phyloP scores from a whole-genome alignment of 23 red algal genomes.

The Gracilariopsis chorda region DNA sequence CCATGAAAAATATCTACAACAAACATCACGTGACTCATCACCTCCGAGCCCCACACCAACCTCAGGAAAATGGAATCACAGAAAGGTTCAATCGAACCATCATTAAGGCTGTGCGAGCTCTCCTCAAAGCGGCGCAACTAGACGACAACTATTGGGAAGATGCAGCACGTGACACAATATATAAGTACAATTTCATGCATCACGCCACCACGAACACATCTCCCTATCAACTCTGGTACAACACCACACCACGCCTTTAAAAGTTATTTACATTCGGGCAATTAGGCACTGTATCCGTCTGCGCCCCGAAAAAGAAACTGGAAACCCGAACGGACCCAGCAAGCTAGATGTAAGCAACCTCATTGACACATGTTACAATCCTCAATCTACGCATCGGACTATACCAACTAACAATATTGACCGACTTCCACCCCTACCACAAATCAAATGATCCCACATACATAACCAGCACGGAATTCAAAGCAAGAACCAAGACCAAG shows the following conservation, averaged over 20 bases:
- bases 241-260: background rate
- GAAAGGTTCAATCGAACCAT: constrained; percentile 32
- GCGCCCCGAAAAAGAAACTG: background rate
- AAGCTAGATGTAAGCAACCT: too few relatives aligned
- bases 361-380: too few relatives aligned
- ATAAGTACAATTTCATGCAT: background rate
- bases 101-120: background rate
- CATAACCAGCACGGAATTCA: background rate
- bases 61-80: background rate
- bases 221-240: background rate
- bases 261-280: background rate
- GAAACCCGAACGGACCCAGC: background rate
- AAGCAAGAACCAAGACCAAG: background rate
- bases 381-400: too few relatives aligned
- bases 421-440: background rate
- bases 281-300: background rate
- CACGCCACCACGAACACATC: background rate
- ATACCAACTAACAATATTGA: too few relatives aligned
- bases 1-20: background rate
- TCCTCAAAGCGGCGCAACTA: background rate
- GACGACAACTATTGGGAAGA: background rate
- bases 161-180: background rate
- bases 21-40: background rate
- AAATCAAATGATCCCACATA: background rate
- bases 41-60: background rate